Conservation (phyloP, 495 filamentous ascomycete species). For the Podospora tetraspora region DNA sequence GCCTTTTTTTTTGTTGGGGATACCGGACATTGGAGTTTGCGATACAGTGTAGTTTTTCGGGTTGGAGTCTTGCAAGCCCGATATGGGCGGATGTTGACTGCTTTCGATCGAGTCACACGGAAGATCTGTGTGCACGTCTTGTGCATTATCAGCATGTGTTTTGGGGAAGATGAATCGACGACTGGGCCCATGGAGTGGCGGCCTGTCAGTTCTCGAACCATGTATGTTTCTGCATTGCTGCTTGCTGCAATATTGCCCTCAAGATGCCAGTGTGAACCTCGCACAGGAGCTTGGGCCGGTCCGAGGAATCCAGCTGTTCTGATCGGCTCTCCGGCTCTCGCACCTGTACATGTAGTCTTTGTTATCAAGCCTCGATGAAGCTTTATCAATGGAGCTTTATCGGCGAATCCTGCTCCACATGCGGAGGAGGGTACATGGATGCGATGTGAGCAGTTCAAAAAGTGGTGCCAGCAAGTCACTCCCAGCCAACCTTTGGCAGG, state of each 20-base stretch:
- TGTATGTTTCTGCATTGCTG: background rate
- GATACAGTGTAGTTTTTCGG: background rate
- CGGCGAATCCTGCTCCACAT: background rate
- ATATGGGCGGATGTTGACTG: background rate
- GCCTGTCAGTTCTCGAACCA: background rate
- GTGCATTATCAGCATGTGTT: background rate
- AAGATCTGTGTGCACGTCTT: background rate
- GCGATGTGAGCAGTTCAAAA: background rate
- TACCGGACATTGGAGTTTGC: background rate
- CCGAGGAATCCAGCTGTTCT: background rate
- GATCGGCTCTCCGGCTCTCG: background rate
- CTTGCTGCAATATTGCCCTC: background rate
- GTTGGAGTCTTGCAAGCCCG: background rate
- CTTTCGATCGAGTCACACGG: background rate
- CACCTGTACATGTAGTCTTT: background rate
- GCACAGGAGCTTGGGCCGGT: too few species aligned
- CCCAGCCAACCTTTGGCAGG: background rate
- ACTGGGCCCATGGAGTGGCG: background rate
- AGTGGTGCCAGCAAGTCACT: background rate
- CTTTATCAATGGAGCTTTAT: background rate
- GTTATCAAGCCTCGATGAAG: background rate
- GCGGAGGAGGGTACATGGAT: background rate
- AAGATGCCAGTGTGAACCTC: background rate
- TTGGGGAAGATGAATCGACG: background rate
- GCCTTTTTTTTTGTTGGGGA: background rate